phyloP scores from a whole-genome alignment of 164 flowering plant genomes.

The Sextonia rubra region DNA sequence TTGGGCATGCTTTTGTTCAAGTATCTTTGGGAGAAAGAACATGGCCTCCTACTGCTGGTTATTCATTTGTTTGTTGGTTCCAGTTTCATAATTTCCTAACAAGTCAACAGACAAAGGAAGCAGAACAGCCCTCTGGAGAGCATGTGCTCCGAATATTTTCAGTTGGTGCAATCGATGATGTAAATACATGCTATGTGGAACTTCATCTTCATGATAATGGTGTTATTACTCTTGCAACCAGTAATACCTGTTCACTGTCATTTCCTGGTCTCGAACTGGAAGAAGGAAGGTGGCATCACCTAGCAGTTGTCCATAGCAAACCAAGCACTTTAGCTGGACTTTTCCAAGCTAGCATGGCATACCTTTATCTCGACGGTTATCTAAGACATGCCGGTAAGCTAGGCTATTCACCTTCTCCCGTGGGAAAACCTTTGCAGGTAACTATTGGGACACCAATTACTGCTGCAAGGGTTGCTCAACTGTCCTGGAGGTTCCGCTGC shows the following conservation, averaged over 20 bases:
- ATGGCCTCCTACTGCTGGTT: constrained; percentile 99
- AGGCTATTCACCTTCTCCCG: constrained; percentile 94
- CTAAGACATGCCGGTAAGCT: constrained; percentile 89
- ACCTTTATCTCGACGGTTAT: constrained; percentile 87
- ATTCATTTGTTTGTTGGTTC: constrained; percentile 98
- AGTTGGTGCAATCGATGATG: constrained; percentile 72
- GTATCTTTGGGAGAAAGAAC: constrained; percentile 96
- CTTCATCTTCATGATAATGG: constrained; percentile 93
- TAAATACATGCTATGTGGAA: constrained; percentile 67
- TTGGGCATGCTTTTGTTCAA: constrained; percentile 89
- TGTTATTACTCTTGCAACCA: constrained; percentile 78
- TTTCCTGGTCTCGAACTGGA: constrained; percentile 82
- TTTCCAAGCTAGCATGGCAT: constrained; percentile 93
- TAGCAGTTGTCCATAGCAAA: constrained; percentile 94
- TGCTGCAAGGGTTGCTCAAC: constrained; percentile 53
- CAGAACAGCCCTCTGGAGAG: constrained; percentile 37
- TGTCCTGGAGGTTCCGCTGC: constrained; percentile 85
- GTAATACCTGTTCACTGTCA: constrained; percentile 74
- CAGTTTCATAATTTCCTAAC: constrained; percentile 68
- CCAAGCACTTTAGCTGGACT: constrained; percentile 99
- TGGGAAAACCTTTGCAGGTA: constrained; percentile 86
- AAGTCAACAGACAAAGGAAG: constrained; percentile 42
- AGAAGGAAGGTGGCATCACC: constrained; percentile 98
- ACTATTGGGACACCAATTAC: constrained; percentile 73
- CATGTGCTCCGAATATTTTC: constrained; percentile 70